Percentiles rank a stretch among this genome's conserved stretches.
Evolutionary conservation across 2,329 filamentous ascomycete genomes (phyloP).

Genomic region (Diplodia intermedia): DNA sequence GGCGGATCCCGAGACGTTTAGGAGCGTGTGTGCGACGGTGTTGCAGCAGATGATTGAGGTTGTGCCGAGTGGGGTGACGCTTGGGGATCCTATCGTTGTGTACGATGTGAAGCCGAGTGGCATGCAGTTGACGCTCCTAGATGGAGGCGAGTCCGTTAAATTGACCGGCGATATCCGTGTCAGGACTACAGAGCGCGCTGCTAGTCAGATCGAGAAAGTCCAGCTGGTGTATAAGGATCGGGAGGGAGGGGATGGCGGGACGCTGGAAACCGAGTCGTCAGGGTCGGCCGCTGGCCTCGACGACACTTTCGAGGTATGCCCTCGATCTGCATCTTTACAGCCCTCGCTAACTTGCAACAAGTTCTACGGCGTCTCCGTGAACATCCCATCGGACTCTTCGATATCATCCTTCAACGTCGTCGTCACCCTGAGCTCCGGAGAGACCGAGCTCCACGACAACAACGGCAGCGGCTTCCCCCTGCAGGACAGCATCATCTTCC

Average conservation of each 20-base stretch:
- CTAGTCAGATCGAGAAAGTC: constrained; percentile 53
- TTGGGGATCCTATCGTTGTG: constrained; percentile 61
- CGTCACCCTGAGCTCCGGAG: constrained; percentile 58
- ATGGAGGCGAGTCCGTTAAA: constrained; percentile 56
- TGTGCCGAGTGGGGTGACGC: constrained; percentile 59
- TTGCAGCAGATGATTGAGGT: constrained; percentile 69
- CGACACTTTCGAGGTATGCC: constrained; percentile 63
- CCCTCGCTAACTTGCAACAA: not conserved
- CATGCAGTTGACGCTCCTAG: constrained; percentile 62
- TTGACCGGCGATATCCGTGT: constrained; percentile 65
- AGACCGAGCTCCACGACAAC: constrained; percentile 59
- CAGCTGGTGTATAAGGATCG: constrained; percentile 64
- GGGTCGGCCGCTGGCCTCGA: constrained; percentile 65
- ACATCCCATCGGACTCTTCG: constrained; percentile 64
- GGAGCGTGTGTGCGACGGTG: constrained; percentile 57
- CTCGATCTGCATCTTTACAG: not conserved
- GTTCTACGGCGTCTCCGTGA: constrained; percentile 44
- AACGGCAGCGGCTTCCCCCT: constrained; percentile 64
- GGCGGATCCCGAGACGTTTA: constrained; percentile 55
- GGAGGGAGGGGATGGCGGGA: constrained; percentile 57
- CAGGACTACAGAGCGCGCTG: constrained; percentile 58
- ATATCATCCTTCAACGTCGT: constrained; percentile 67
- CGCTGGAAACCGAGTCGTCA: constrained; percentile 54
- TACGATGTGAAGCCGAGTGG: constrained; percentile 67
- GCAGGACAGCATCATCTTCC: constrained; percentile 63